These are phyloP conservation scores for Mitragyna speciosa DNA, from an alignment of 257 asterid species.

Conservation along the genomic window DNA sequence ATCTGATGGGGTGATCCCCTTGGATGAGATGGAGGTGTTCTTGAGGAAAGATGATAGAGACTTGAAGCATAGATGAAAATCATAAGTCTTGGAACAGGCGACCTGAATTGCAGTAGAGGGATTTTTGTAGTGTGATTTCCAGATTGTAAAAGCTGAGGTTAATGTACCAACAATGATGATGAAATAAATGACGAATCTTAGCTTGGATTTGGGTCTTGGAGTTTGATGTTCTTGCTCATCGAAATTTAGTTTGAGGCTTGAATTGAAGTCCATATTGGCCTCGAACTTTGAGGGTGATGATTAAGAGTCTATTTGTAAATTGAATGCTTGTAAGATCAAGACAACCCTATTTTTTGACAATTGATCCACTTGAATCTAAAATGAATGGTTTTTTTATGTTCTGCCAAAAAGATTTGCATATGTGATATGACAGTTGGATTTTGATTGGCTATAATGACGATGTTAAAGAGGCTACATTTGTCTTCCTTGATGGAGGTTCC, in stretches of 20 bases:
- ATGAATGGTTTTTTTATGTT: too few relatives aligned
- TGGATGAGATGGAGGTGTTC: slow-evolving; percentile 4
- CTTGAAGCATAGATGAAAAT: slow-evolving; percentile 1
- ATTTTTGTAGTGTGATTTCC: slow-evolving; percentile 14
- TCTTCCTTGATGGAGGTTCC: neutral
- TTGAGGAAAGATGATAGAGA: slow-evolving; percentile 23
- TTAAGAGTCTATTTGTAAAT: neutral
- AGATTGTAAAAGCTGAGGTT: slow-evolving; percentile 12
- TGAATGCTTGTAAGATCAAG: neutral
- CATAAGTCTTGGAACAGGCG: slow-evolving; percentile 22
- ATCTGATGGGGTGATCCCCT: slow-evolving; percentile 12
- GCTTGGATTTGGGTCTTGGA: slow-evolving; percentile 18
- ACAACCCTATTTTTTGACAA: too few relatives aligned
- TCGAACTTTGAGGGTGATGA: neutral
- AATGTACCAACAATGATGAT: slow-evolving; percentile 21
- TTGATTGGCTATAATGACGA: too few relatives aligned
- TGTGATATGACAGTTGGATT: too few relatives aligned
- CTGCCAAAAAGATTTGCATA: too few relatives aligned
- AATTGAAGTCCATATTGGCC: slow-evolving; percentile 7
- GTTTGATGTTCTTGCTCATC: slow-evolving; percentile 17
- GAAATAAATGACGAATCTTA: slow-evolving; percentile 12
- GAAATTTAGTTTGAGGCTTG: neutral
- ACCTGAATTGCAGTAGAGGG: slow-evolving; percentile 15
- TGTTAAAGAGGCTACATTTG: neutral
- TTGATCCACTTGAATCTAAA: too few relatives aligned